Percentiles rank a stretch among this genome's conserved stretches.
Evolutionary conservation across 257 asterid species (phyloP).

Genomic region (Apocynum venetum): DNA sequence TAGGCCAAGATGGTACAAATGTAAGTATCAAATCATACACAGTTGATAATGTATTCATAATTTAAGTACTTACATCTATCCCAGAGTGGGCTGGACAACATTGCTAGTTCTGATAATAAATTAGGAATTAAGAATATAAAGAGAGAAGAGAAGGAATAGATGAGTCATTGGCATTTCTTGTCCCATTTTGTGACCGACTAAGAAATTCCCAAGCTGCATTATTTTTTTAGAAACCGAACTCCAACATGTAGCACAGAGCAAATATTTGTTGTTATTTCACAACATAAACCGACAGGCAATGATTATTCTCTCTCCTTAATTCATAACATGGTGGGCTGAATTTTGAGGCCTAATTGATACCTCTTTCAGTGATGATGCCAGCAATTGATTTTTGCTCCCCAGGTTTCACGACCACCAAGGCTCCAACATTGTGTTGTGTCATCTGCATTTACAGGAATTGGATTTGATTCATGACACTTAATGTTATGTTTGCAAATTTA

Average conservation of each 20-base stretch:
- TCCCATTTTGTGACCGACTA: background rate
- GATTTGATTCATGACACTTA: background rate
- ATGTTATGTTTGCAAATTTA: background rate
- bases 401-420: constrained; percentile 92
- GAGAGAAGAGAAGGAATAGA: background rate
- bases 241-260: background rate
- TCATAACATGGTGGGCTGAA: background rate
- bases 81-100: background rate
- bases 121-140: background rate
- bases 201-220: background rate
- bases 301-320: background rate
- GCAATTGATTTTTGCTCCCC: constrained; percentile 76
- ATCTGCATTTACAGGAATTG: constrained; percentile 42
- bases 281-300: background rate
- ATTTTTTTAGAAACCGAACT: background rate
- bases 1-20: constrained; percentile 22
- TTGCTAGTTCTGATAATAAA: background rate
- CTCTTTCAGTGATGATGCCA: constrained; percentile 70
- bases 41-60: background rate
- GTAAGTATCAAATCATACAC: background rate
- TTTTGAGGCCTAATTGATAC: constrained; percentile 17
- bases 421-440: constrained; percentile 99
- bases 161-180: background rate
- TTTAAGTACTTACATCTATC: background rate
- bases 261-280: too few species aligned